A percentile compares a stretch with the other conserved stretches of the same genome.
phyloP scores from a whole-genome alignment of 352 stramenopile species.

The Saprolegnia parasitica region DNA sequence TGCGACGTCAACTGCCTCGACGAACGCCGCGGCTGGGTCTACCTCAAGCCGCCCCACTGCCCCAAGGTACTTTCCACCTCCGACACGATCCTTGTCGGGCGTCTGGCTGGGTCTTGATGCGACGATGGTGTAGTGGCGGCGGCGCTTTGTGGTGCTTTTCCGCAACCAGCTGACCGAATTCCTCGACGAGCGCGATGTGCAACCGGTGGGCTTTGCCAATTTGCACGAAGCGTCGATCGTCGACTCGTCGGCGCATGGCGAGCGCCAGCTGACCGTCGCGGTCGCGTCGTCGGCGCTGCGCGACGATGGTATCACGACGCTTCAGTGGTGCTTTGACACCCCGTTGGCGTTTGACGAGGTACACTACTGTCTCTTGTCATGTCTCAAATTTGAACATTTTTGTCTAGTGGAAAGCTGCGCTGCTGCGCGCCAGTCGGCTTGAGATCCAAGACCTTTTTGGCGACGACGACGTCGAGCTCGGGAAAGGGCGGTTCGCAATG shows the following conservation, averaged over 20 bases:
- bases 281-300: constrained; percentile 40
- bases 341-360: not conserved
- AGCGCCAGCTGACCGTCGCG: constrained; percentile 56
- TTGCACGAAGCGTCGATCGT: constrained; percentile 58
- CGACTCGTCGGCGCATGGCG: constrained; percentile 45
- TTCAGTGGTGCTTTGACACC: constrained; percentile 11
- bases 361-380: not conserved
- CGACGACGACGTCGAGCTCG: constrained; percentile 51
- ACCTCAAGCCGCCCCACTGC: constrained; percentile 54
- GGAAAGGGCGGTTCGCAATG: constrained; percentile 77
- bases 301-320: constrained; percentile 54
- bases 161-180: constrained; percentile 77
- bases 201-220: constrained; percentile 69
- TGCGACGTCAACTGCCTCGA: constrained; percentile 24
- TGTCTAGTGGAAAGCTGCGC: constrained; percentile 26
- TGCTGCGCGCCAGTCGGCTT: constrained; percentile 17
- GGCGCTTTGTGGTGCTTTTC: constrained; percentile 60
- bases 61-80: too few species aligned
- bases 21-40: constrained; percentile 44
- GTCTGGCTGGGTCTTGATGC: too few species aligned
- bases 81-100: too few species aligned
- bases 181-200: constrained; percentile 50
- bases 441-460: constrained; percentile 18
- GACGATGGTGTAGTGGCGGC: constrained; percentile 45
- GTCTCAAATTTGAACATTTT: not conserved